Evolutionary conservation across 1,284 basidiomycete genomes (phyloP), one percentile per base, ranked within the genome.

Genomic region (Irpex sp.): DNA sequence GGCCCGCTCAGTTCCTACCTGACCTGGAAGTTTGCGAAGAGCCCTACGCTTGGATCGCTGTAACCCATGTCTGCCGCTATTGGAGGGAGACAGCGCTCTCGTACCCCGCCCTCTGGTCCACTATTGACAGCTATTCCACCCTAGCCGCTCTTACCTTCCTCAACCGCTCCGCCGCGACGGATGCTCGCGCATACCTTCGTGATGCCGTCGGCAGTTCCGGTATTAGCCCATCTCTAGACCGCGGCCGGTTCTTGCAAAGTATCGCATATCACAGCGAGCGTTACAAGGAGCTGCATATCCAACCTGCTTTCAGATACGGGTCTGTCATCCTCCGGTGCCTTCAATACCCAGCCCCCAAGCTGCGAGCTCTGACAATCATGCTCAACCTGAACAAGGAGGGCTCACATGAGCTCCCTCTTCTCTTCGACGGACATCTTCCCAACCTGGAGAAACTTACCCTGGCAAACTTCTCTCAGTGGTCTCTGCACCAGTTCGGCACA

Each of bases 81-180:
- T 73, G 72, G 72, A 69, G 72, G 21, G 65, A 65, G 52, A 67
- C 66, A 2, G 72, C 71, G 11, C 63, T 72, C 56, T 61, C 61
- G 7, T 72, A 70, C 63, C 70, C 71, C 5, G 48, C 64, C 4
- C 65, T 73, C 5, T 73, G 72, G 72, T 64, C 67, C 7, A 66
- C 63, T 36, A 66, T 73, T 37, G 69, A 73, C 66, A 67, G 62
- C 57, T 65, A 55, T 61, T 61, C 59, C 26, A 68, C 63, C 34
- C 59, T 36, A 54, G 65, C 64, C 52, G 66, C 60, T n/a, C 65
- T 58, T 49, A 60, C 62, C 48, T 58, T 68, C 65, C 62, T 72
- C 60, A 59, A 57, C 57, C 47, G 70, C 60, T 26, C 67, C 2
- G 57, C 60, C 6, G 61, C 59, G 4, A 60, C 66, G 4, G 59